Conservation (phyloP, 306 rosid species). For the Medicago arabica region DNA sequence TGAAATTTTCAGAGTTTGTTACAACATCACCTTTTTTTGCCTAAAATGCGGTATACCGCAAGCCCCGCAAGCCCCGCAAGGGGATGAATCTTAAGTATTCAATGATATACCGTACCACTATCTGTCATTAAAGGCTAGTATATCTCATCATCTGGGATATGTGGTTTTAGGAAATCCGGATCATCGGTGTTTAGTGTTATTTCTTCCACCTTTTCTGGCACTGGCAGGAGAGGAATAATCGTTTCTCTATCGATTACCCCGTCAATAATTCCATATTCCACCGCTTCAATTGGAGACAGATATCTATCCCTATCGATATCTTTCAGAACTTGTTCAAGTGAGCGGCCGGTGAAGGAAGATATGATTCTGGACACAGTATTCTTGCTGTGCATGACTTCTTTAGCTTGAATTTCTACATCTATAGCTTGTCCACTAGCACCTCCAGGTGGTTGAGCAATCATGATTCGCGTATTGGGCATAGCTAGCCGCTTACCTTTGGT, state of each 20-base stretch:
- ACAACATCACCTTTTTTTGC: slow-evolving; percentile 27
- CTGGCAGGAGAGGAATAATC: slow-evolving; percentile 81
- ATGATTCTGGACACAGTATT: slow-evolving; percentile 70
- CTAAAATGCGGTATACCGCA: slow-evolving; percentile 38
- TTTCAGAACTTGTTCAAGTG: slow-evolving; percentile 80
- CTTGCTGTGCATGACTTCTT: slow-evolving; percentile 83
- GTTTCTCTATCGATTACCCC: slow-evolving; percentile 83
- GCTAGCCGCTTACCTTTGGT: slow-evolving; percentile 97
- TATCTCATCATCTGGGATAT: slow-evolving; percentile 88
- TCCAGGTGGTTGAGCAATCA: slow-evolving; percentile 96
- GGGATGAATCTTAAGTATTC: slow-evolving; percentile 40
- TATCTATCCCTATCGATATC: slow-evolving; percentile 91
- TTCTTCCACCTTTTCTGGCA: slow-evolving; percentile 74
- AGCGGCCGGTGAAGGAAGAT: slow-evolving; percentile 76
- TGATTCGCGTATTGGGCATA: slow-evolving; percentile 93
- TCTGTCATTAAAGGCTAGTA: slow-evolving; percentile 52
- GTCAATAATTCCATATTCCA: slow-evolving; percentile 89
- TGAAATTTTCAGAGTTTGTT: slow-evolving; percentile 39
- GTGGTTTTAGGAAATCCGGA: slow-evolving; percentile 68
- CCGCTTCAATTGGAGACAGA: slow-evolving; percentile 95
- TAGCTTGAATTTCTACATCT: slow-evolving; percentile 95
- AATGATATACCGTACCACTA: slow-evolving; percentile 22
- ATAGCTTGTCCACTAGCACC: slow-evolving; percentile 97
- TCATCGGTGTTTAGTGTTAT: slow-evolving; percentile 56
- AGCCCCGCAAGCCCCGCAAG: slow-evolving; percentile 31